Percentiles rank a stretch among this genome's conserved stretches.
phyloP scores from a whole-genome alignment of 768 basidiomycete species.

The Dentipellis fragilis region DNA sequence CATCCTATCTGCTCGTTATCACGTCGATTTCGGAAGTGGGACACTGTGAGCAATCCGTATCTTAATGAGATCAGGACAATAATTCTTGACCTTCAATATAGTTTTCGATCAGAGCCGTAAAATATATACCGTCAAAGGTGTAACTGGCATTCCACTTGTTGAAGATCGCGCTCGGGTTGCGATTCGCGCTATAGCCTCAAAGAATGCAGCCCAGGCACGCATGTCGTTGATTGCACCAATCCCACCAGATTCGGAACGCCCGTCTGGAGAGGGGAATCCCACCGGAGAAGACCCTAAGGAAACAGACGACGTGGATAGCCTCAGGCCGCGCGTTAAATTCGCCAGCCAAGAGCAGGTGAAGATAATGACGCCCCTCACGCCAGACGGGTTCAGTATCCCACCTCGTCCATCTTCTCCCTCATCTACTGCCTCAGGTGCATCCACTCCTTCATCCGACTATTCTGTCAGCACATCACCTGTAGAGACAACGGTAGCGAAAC shows the following conservation, averaged over 20 bases:
- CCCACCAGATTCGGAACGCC: not conserved
- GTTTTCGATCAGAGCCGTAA: slow-evolving; percentile 55
- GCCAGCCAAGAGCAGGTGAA: slow-evolving; percentile 36
- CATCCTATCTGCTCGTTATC: slow-evolving; percentile 69
- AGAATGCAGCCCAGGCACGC: slow-evolving; percentile 33
- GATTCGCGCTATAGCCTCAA: slow-evolving; percentile 42
- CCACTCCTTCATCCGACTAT: slow-evolving; percentile 41
- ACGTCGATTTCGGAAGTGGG: slow-evolving; percentile 55
- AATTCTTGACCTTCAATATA: slow-evolving; percentile 18
- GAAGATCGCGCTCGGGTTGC: slow-evolving; percentile 49
- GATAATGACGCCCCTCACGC: slow-evolving; percentile 27
- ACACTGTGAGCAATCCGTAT: slow-evolving; percentile 35
- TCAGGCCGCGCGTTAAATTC: slow-evolving; percentile 41
- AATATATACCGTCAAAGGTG: slow-evolving; percentile 60
- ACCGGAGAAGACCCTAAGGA: no score
- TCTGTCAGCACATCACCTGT: slow-evolving; percentile 36
- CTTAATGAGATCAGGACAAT: not conserved
- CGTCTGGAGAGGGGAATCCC: not conserved
- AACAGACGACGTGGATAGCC: no score
- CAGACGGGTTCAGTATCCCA: slow-evolving; percentile 12
- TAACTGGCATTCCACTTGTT: slow-evolving; percentile 62
- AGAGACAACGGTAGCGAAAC: slow-evolving; percentile 50
- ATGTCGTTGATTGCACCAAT: slow-evolving; percentile 32
- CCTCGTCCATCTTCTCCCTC: slow-evolving; percentile 17
- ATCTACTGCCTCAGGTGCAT: slow-evolving; percentile 33